These are phyloP conservation scores for Exophiala xenobiotica DNA, from an alignment of 2,329 filamentous ascomycete species.

Conservation along the genomic window DNA sequence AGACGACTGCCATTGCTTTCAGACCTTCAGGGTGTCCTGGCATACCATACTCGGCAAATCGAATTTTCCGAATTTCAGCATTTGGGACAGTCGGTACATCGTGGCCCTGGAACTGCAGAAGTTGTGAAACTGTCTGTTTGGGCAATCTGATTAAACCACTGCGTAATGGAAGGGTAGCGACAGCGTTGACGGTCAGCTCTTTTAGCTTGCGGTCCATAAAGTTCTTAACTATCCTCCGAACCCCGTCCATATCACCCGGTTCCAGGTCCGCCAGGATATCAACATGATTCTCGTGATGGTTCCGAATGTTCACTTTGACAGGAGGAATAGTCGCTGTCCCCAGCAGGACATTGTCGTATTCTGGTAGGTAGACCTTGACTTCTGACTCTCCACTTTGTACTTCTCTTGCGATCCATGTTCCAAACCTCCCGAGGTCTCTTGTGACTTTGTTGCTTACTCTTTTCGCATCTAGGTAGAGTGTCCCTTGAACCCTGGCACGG, in stretches of 20 bases:
- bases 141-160: conserved; percentile 79
- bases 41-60: conserved; percentile 68
- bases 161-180: conserved; percentile 70
- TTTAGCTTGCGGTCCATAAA: conserved; percentile 80
- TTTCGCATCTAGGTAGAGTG: conserved; percentile 75
- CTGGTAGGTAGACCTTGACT: conserved; percentile 76
- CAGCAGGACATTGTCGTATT: conserved; percentile 74
- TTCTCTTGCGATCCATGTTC: conserved; percentile 76
- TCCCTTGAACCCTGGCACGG: conserved; percentile 74
- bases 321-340: conserved; percentile 75
- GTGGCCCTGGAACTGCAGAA: conserved; percentile 43
- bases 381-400: conserved; percentile 71
- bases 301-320: conserved; percentile 71
- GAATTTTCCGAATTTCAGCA: conserved; percentile 78
- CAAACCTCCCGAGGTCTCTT: conserved; percentile 71
- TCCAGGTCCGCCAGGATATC: conserved; percentile 76
- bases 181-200: conserved; percentile 69
- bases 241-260: conserved; percentile 72
- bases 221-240: conserved; percentile 79
- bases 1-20: conserved; percentile 74
- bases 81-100: conserved; percentile 75
- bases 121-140: conserved; percentile 71
- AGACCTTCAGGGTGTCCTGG: conserved; percentile 63
- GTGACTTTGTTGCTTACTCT: conserved; percentile 70
- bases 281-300: conserved; percentile 73